Evolutionary conservation across 495 filamentous ascomycete genomes (phyloP).

Genomic region (Copromyces sp.): DNA sequence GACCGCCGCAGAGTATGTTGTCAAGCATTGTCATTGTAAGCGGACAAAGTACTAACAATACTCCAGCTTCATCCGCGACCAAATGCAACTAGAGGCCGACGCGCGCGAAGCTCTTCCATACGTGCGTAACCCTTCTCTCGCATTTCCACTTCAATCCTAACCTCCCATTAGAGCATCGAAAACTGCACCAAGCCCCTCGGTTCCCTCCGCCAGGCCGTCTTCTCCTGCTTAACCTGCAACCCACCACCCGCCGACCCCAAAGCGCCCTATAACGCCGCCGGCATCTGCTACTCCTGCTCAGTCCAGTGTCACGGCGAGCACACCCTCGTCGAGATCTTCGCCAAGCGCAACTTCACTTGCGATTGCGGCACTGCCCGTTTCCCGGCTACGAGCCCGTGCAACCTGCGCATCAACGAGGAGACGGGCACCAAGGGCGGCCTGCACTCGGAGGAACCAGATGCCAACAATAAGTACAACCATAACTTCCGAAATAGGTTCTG

Average conservation of each 20-base stretch:
- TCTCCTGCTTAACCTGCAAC: constrained; percentile 87
- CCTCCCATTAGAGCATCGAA: constrained; percentile 63
- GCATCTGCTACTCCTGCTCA: constrained; percentile 91
- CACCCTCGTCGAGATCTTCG: constrained; percentile 89
- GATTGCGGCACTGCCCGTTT: constrained; percentile 89
- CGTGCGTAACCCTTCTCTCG: constrained; percentile 34
- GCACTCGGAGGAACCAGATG: constrained; percentile 58
- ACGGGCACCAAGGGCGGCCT: constrained; percentile 67
- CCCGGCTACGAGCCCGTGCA: constrained; percentile 58
- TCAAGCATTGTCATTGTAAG: neutral
- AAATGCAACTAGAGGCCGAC: constrained; percentile 86
- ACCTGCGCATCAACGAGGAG: constrained; percentile 59
- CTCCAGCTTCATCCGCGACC: constrained; percentile 71
- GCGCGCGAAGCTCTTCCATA: constrained; percentile 92
- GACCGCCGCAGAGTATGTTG: constrained; percentile 71
- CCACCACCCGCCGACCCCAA: constrained; percentile 55
- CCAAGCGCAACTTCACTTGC: constrained; percentile 88
- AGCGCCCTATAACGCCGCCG: constrained; percentile 62
- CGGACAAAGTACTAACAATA: neutral
- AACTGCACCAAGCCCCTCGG: constrained; percentile 84
- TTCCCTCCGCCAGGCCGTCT: constrained; percentile 74
- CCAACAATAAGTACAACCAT: constrained; percentile 81
- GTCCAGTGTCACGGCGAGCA: constrained; percentile 96
- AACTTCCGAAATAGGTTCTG: constrained; percentile 94
- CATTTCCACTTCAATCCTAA: neutral